phyloP scores from a whole-genome alignment of 495 filamentous ascomycete genomes.

The Podospora pseudopauciseta region DNA sequence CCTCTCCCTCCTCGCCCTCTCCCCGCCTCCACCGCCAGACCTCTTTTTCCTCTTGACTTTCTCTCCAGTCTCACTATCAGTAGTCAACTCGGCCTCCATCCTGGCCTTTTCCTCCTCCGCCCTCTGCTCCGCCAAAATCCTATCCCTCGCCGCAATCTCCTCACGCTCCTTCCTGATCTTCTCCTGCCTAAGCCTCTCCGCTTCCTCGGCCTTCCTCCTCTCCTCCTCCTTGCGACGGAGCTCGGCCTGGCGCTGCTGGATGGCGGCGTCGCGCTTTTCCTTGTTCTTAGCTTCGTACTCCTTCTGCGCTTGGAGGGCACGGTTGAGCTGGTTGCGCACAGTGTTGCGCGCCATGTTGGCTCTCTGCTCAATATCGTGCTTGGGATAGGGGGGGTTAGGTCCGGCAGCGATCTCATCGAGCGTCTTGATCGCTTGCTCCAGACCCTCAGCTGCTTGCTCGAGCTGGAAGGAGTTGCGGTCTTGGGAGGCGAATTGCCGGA shows the following conservation, averaged over 20 bases:
- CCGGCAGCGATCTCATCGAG: conserved; percentile 76
- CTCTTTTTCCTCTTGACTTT: conserved; percentile 76
- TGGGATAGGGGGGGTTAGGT: conserved; percentile 86
- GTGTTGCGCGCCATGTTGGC: conserved; percentile 96
- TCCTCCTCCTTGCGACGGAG: conserved; percentile 65
- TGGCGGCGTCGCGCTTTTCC: conserved; percentile 70
- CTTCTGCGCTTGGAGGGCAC: conserved; percentile 73
- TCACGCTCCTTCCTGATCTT: conserved; percentile 80
- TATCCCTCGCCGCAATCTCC: conserved; percentile 69
- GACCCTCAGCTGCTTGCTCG: conserved; percentile 69
- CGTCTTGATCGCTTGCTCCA: conserved; percentile 81
- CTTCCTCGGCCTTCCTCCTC: conserved; percentile 56
- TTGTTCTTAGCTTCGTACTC: conserved; percentile 95
- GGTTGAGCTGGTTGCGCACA: conserved; percentile 83
- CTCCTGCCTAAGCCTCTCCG: conserved; percentile 64
- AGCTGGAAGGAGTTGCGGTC: conserved; percentile 77
- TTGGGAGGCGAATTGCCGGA: conserved; percentile 68
- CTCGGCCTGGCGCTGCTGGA: conserved; percentile 72
- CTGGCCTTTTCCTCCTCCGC: conserved; percentile 67
- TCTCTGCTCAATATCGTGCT: conserved; percentile 83
- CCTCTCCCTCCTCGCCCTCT: conserved; percentile 10
- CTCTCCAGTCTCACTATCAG: conserved; percentile 73
- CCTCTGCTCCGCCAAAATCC: conserved; percentile 63
- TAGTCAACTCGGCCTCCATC: conserved; percentile 68
- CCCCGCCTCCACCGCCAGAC: conserved; percentile 22